Conservation (phyloP, 805 yeast genomes). For the Candida glaebosa region DNA sequence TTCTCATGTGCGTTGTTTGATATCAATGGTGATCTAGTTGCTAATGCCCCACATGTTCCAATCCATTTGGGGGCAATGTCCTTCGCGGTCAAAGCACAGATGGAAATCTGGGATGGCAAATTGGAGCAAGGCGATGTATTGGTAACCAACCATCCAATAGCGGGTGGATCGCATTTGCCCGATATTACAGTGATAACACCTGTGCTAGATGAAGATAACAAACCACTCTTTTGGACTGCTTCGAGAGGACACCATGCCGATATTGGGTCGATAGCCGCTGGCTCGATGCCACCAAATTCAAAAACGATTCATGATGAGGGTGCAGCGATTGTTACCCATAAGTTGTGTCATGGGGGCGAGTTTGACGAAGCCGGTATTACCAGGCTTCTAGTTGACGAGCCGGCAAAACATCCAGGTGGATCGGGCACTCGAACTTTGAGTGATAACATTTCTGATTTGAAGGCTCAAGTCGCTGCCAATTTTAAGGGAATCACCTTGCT, state of each 20-base stretch:
- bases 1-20: conserved; percentile 46
- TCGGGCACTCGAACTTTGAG: conserved; percentile 82
- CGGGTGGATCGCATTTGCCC: conserved; percentile 43
- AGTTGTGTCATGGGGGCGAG: conserved; percentile 61
- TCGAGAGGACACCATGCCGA: conserved; percentile 96
- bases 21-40: conserved; percentile 39
- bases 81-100: conserved; percentile 43
- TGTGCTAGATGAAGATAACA: conserved; percentile 47
- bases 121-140: conserved; percentile 40
- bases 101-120: conserved; percentile 37
- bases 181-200: conserved; percentile 89
- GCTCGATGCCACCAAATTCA: conserved; percentile 93
- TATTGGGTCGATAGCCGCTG: conserved; percentile 89
- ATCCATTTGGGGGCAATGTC: conserved; percentile 48
- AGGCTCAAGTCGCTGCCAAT: conserved; percentile 73
- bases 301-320: conserved; percentile 86
- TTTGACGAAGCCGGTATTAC: conserved; percentile 74
- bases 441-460: conserved; percentile 69
- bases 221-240: conserved; percentile 81
- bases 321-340: conserved; percentile 77
- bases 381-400: conserved; percentile 61
- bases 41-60: conserved; percentile 46
- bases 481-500: conserved; percentile 76
- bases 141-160: conserved; percentile 41
- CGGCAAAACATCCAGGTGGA: conserved; percentile 80